Conservation (phyloP, 305 asterid species). For the Fraxinus nigra region DNA sequence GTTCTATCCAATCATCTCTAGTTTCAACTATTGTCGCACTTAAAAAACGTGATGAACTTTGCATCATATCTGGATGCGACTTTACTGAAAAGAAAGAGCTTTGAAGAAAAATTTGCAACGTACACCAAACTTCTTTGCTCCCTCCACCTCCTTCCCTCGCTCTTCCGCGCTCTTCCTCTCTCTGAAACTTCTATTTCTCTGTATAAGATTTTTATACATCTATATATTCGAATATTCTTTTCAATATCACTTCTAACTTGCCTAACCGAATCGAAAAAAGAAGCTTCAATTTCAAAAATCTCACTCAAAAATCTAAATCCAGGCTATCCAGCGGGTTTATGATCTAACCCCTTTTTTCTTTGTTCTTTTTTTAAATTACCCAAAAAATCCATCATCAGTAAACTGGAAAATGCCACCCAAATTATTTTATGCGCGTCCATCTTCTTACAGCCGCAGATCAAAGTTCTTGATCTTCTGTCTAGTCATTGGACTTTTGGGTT, state of each 20-base stretch:
- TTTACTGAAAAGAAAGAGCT: neutral
- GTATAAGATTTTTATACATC: neutral
- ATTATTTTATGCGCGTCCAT: constrained; percentile 52
- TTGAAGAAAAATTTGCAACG: neutral
- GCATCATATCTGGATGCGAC: neutral
- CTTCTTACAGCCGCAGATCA: constrained; percentile 55
- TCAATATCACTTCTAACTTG: neutral
- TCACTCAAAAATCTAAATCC: constrained; percentile 12
- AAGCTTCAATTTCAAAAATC: constrained; percentile 20
- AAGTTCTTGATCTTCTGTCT: constrained; percentile 36
- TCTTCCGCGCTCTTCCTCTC: neutral
- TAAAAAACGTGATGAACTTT: neutral
- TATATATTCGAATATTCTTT: constrained; percentile 2
- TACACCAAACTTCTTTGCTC: neutral
- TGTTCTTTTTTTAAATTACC: neutral
- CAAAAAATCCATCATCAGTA: neutral
- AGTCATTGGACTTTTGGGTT: constrained; percentile 50
- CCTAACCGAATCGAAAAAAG: constrained; percentile 20
- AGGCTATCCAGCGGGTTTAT: neutral
- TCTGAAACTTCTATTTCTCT: neutral
- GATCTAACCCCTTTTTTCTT: neutral
- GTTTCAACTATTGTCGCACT: constrained; percentile 2
- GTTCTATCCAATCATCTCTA: neutral
- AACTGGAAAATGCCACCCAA: constrained; percentile 70
- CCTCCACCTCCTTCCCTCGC: constrained; percentile 1